These are phyloP conservation scores for Metroxylon sagu DNA, from an alignment of 176 grass and related monocot species.

Conservation along the genomic window DNA sequence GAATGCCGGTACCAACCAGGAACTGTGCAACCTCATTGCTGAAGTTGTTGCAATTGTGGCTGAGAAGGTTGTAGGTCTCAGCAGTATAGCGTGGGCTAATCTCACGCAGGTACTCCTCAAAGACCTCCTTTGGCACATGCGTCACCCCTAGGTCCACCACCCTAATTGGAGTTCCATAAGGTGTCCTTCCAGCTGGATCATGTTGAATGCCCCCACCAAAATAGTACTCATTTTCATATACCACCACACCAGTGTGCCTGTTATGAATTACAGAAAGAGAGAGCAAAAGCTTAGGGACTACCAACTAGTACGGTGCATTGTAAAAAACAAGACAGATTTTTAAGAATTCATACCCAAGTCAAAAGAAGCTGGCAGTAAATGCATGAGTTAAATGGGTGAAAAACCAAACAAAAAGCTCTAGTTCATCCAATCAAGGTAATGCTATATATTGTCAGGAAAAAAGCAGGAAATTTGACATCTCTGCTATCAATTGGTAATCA, in stretches of 20 bases:
- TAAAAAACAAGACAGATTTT: too few species aligned
- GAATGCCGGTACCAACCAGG: constrained; percentile 39
- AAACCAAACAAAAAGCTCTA: too few species aligned
- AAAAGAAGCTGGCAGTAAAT: too few species aligned
- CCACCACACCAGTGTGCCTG: constrained; percentile 83
- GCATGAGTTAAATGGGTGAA: too few species aligned
- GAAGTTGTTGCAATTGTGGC: constrained; percentile 89
- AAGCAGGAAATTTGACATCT: too few species aligned
- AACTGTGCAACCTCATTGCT: constrained; percentile 66
- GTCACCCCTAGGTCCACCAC: constrained; percentile 50
- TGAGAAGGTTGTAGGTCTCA: constrained; percentile 58
- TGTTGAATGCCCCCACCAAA: constrained; percentile 71
- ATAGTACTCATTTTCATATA: constrained; percentile 73
- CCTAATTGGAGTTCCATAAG: constrained; percentile 49
- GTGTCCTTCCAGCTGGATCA: constrained; percentile 45
- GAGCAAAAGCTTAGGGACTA: too few species aligned
- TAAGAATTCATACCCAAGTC: too few species aligned
- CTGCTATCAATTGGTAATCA: too few species aligned
- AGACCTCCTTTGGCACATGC: constrained; percentile 45
- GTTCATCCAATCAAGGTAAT: too few species aligned
- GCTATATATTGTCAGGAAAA: too few species aligned
- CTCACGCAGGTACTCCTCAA: constrained; percentile 59
- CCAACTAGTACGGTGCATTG: too few species aligned
- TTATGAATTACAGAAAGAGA: neutral
- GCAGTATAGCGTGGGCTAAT: constrained; percentile 49